A percentile compares a stretch with the other conserved stretches of the same genome.
Evolutionary conservation across 768 basidiomycete genomes (phyloP).

Genomic region (Mrakia blollopis): DNA sequence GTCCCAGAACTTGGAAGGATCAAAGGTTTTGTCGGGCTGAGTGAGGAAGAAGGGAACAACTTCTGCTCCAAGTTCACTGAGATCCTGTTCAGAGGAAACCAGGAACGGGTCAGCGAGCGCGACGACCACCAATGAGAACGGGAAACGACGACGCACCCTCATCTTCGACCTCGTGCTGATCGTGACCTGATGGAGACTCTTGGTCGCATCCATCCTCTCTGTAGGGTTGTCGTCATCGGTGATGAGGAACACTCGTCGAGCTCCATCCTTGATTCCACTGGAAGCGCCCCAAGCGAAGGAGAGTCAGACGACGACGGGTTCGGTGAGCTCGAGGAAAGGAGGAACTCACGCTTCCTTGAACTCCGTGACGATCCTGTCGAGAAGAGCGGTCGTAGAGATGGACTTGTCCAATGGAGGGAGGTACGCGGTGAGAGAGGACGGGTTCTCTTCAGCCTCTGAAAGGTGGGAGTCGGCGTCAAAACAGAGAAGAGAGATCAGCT

Average conservation of each 20-base stretch:
- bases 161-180: conserved; percentile 40
- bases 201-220: neutral
- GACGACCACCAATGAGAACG: neutral
- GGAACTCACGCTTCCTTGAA: conserved; percentile 72
- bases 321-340: neutral
- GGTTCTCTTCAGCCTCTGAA: conserved; percentile 9
- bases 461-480: neutral
- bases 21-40: conserved; percentile 61
- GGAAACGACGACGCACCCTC: conserved; percentile 6
- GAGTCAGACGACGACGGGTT: neutral
- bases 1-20: conserved; percentile 69
- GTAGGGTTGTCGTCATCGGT: conserved; percentile 79
- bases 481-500: neutral
- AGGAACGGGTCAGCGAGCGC: conserved; percentile 41
- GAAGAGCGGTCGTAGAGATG: conserved; percentile 51
- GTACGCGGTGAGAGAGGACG: neutral
- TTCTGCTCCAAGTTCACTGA: conserved; percentile 68
- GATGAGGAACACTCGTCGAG: conserved; percentile 88
- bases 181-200: conserved; percentile 38
- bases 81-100: conserved; percentile 54
- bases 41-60: conserved; percentile 89
- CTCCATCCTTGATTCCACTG: conserved; percentile 38
- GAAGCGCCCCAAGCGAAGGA: neutral
- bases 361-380: conserved; percentile 84
- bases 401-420: conserved; percentile 11